A percentile compares a stretch with the other conserved stretches of the same genome.
phyloP scores from a whole-genome alignment of 208 protist species.

The Paratrypanosoma confusum region DNA sequence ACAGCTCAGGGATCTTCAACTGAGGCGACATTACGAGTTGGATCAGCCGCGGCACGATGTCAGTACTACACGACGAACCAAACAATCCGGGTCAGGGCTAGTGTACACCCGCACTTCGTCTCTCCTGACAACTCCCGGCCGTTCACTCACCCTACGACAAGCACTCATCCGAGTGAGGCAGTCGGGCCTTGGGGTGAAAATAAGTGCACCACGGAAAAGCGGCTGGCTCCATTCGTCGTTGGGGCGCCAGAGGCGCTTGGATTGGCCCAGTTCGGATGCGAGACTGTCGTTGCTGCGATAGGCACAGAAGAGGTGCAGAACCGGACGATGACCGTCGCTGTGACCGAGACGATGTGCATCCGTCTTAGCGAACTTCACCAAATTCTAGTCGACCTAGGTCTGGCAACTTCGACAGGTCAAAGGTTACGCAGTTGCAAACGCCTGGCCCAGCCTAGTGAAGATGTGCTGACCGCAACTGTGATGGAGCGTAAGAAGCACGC shows the following conservation, averaged over 20 bases:
- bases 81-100: conserved; percentile 42
- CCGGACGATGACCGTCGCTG: conserved; percentile 6
- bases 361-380: conserved; percentile 54
- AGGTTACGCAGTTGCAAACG: too few species aligned
- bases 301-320: conserved; percentile 4
- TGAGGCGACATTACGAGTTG: conserved; percentile 1
- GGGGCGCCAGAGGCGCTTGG: conserved; percentile 61
- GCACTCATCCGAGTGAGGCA: too few species aligned
- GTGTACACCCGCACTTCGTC: too few species aligned
- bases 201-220: conserved; percentile 45
- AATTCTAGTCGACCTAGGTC: conserved; percentile 35
- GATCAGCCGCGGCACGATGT: conserved; percentile 3
- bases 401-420: too few species aligned
- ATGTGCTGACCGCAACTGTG: too few species aligned
- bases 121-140: too few species aligned
- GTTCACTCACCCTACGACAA: too few species aligned
- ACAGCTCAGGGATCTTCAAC: conserved; percentile 8
- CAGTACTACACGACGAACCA: conserved; percentile 73
- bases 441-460: too few species aligned
- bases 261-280: conserved; percentile 45
- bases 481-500: too few species aligned
- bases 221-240: conserved; percentile 44
- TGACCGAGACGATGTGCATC: conserved; percentile 49
- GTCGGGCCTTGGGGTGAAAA: too few species aligned
- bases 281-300: conserved; percentile 34